Percentiles rank a stretch among this genome's conserved stretches.
Evolutionary conservation across 2,329 filamentous ascomycete species (phyloP).

Genomic region (Alternaria longipes): DNA sequence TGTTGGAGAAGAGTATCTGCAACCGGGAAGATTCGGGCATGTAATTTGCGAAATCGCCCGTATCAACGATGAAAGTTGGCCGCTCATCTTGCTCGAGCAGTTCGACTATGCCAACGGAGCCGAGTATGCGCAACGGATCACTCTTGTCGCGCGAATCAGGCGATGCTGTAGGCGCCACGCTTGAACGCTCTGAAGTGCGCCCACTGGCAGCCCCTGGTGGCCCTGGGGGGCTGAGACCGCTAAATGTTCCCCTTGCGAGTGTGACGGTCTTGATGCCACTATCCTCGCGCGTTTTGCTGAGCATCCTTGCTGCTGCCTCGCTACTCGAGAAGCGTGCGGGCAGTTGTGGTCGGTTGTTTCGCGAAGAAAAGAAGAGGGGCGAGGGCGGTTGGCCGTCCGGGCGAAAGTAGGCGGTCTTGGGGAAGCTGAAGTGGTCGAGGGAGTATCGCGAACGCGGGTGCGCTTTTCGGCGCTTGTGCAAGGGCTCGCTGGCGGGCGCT

Average conservation of each 20-base stretch:
- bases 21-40: conserved; percentile 59
- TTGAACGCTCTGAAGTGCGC: conserved; percentile 64
- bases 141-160: conserved; percentile 61
- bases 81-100: conserved; percentile 79
- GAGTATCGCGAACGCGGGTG: conserved; percentile 43
- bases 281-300: conserved; percentile 62
- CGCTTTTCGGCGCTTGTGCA: conserved; percentile 48
- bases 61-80: conserved; percentile 78
- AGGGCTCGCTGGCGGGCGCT: conserved; percentile 39
- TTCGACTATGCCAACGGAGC: conserved; percentile 73
- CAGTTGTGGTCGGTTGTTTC: conserved; percentile 54
- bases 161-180: conserved; percentile 59
- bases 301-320: conserved; percentile 67
- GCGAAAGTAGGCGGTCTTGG: conserved; percentile 28
- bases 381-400: conserved; percentile 53
- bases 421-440: conserved; percentile 49
- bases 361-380: conserved; percentile 63
- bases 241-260: conserved; percentile 58
- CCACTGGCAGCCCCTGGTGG: conserved; percentile 63
- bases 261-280: conserved; percentile 62
- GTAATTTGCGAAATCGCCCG: conserved; percentile 66
- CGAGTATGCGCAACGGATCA: conserved; percentile 65
- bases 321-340: conserved; percentile 65
- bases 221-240: conserved; percentile 48
- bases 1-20: conserved; percentile 73